Evolutionary conservation across 768 basidiomycete genomes (phyloP), one percentile per base, ranked within the genome.

Genomic region (Russula virescens): DNA sequence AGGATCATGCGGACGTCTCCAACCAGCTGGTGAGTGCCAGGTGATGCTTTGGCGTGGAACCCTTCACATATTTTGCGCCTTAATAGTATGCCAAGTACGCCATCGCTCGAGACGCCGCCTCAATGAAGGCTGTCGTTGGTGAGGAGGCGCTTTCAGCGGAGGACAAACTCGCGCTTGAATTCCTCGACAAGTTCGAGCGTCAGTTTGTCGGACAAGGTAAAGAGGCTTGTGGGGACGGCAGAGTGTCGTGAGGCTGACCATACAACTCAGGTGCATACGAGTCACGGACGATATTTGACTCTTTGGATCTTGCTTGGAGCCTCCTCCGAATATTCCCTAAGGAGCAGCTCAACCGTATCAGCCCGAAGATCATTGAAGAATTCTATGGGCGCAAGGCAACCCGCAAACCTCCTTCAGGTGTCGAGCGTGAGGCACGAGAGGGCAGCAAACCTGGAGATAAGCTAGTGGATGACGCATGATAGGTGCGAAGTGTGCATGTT

Each of bases 51-150:
- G 48, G 58, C 43, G 9, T 45, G 58, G 42, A n/a, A 65, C 60
- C 51, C 63, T 67, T 69, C 66, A 60, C 46, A 60, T 59, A 40
- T 66, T 31, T 26, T 53, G 18, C 46, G 34, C 66, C 63, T 67
- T 68, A 43, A 31, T 73, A 95, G 91, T 97, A 96, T 74, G 94
- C 94, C 73, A 95, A 97, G 78, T 98, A 98, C 75, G 96, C 96
- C 68, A 96, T 97, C 71, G 96, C 94, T 54, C 86, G 93, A 72
- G 96, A 98, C 71, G 96, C 95, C 52, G 94, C 95, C 2, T 82
- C 94, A 14, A 99, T 99, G 97, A 98, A 98, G 75, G 97, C 97
- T 63, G 97, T 98, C 47, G 97, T 99, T 55, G 97, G 97, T 70
- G 97, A 98, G 76, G 97, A 99, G 75, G 95, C 97, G 23, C 76